phyloP scores from a whole-genome alignment of 495 filamentous ascomycete genomes.

The Aspergillus baeticus region DNA sequence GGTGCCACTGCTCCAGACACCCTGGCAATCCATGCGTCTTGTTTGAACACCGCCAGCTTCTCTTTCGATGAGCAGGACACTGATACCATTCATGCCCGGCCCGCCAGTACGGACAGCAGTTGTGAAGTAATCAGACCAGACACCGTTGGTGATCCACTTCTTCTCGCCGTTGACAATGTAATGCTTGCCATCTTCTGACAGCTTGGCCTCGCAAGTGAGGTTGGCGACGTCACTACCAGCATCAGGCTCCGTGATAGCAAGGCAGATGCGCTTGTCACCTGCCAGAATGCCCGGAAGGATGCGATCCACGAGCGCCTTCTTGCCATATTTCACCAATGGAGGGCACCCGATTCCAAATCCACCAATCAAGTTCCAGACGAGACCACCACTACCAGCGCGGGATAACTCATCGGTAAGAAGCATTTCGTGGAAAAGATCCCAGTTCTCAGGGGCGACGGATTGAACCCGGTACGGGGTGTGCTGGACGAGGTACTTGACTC shows the following conservation, averaged over 20 bases:
- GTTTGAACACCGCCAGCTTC: slow-evolving; percentile 80
- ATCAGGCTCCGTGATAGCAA: slow-evolving; percentile 82
- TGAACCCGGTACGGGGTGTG: slow-evolving; percentile 68
- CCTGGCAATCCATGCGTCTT: slow-evolving; percentile 96
- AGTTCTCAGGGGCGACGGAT: slow-evolving; percentile 80
- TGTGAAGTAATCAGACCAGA: slow-evolving; percentile 97
- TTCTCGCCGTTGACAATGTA: slow-evolving; percentile 99
- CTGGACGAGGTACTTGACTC: slow-evolving; percentile 72
- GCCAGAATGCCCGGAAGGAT: slow-evolving; percentile 80
- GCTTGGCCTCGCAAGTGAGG: slow-evolving; percentile 90
- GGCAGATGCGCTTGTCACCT: slow-evolving; percentile 94
- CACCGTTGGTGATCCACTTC: slow-evolving; percentile 99
- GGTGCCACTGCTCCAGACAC: slow-evolving; percentile 91
- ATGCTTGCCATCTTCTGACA: slow-evolving; percentile 91
- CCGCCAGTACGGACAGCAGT: slow-evolving; percentile 88
- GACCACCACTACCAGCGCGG: slow-evolving; percentile 81
- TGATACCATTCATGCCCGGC: slow-evolving; percentile 85
- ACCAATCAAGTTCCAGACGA: slow-evolving; percentile 98
- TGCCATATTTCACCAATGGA: slow-evolving; percentile 88
- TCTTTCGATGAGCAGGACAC: slow-evolving; percentile 85
- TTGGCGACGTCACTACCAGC: slow-evolving; percentile 89
- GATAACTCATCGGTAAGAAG: slow-evolving; percentile 91
- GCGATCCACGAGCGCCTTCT: slow-evolving; percentile 81
- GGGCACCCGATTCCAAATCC: slow-evolving; percentile 94
- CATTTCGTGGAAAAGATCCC: slow-evolving; percentile 98